A percentile compares a stretch with the other conserved stretches of the same genome.
Conservation (phyloP, 305 asterid species). For the Fraxinus xanthoxyloides region DNA sequence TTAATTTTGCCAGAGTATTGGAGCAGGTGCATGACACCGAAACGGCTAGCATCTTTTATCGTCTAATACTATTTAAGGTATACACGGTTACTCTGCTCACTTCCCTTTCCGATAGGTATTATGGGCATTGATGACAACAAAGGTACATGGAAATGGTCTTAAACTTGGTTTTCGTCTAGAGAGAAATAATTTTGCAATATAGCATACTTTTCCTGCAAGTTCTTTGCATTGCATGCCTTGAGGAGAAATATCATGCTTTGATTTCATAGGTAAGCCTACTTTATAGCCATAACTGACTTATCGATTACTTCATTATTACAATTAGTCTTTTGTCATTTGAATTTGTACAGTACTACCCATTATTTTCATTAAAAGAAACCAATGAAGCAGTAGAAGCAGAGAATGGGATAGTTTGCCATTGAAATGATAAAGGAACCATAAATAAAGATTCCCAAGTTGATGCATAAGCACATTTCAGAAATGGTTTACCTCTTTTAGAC, state of each 20-base stretch:
- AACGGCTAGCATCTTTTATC: constrained; percentile 75
- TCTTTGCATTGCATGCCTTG: constrained; percentile 17
- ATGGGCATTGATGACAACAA: constrained; percentile 1
- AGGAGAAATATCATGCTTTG: background rate
- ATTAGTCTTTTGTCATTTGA: constrained; percentile 4
- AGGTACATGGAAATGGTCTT: background rate
- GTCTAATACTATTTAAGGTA: constrained; percentile 87
- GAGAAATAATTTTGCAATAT: background rate
- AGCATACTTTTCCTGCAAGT: background rate
- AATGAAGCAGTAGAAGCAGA: constrained; percentile 6
- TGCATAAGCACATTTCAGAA: constrained; percentile 4
- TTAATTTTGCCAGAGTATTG: constrained; percentile 82
- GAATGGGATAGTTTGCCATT: constrained; percentile 15
- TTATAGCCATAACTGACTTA: background rate
- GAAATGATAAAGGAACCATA: constrained; percentile 11
- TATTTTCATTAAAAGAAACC: constrained; percentile 6
- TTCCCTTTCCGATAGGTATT: constrained; percentile 19
- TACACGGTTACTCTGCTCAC: constrained; percentile 11
- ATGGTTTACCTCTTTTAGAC: background rate
- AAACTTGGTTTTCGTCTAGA: background rate
- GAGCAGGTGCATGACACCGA: constrained; percentile 86
- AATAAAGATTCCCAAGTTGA: constrained; percentile 9
- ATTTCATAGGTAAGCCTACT: constrained; percentile 8
- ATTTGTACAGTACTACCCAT: constrained; percentile 9
- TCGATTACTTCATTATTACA: background rate